Conservation (phyloP, 2,329 filamentous ascomycete species). For the Cladosporium sp. region DNA sequence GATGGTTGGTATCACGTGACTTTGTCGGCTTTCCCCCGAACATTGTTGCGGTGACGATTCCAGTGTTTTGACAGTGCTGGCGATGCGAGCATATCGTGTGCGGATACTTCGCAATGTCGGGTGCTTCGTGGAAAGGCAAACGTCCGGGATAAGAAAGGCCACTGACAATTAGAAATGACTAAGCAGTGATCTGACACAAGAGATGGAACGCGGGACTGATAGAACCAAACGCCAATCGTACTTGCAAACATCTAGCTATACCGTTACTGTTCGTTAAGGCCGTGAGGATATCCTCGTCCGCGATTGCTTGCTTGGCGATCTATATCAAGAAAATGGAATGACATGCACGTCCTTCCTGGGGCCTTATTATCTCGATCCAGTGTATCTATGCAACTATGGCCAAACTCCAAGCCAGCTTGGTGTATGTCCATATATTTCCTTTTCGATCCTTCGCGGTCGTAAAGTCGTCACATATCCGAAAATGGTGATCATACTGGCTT, state of each 20-base stretch:
- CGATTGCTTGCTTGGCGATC: slow-evolving; percentile 7
- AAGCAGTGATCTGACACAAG: background rate
- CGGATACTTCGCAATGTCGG: too few species aligned
- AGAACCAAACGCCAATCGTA: background rate
- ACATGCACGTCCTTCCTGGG: background rate
- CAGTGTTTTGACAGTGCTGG: background rate
- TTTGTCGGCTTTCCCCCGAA: background rate
- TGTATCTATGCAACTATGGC: background rate
- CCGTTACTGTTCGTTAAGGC: slow-evolving; percentile 1
- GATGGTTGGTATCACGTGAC: background rate
- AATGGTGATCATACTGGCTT: background rate
- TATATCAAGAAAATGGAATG: background rate
- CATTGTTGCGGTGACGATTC: background rate
- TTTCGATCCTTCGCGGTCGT: background rate
- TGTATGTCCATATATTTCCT: background rate
- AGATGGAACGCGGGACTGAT: background rate
- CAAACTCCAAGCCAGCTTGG: slow-evolving; percentile 3
- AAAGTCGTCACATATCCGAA: background rate
- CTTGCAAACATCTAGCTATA: slow-evolving; percentile 2
- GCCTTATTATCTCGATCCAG: background rate
- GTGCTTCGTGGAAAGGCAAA: background rate
- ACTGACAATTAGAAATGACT: background rate
- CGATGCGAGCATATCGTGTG: background rate
- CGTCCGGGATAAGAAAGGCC: background rate
- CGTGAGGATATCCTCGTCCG: background rate